A percentile compares a stretch with the other conserved stretches of the same genome.
These are phyloP conservation scores for Trichomonas vaginalis DNA, from an alignment of 208 protist genomes.

Conservation along the genomic window DNA sequence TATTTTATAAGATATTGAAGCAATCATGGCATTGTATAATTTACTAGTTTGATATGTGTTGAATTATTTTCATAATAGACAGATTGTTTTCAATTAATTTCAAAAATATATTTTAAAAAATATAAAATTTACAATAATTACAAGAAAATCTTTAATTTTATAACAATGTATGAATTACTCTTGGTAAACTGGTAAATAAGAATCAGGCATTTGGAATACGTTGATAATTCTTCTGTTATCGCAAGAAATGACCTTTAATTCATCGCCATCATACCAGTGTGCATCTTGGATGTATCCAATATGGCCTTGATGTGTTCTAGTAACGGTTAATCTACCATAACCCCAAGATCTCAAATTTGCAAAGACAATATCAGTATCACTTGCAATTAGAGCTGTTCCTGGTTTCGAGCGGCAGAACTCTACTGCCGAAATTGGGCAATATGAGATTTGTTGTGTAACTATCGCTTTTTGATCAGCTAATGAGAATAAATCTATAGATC, in stretches of 20 bases:
- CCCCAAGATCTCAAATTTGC: neutral
- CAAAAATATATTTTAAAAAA: too few species aligned
- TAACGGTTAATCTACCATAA: neutral
- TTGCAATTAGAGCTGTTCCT: neutral
- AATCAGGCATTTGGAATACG: neutral
- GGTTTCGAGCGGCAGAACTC: neutral
- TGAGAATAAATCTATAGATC: neutral
- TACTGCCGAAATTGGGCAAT: neutral
- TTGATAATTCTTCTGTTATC: neutral
- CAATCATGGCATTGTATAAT: too few species aligned
- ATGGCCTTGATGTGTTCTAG: neutral
- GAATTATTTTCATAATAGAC: too few species aligned
- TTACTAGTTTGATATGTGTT: too few species aligned
- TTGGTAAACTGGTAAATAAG: neutral
- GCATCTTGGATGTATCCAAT: neutral
- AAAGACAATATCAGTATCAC: neutral
- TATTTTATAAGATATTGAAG: too few species aligned
- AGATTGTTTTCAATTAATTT: too few species aligned
- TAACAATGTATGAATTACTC: neutral
- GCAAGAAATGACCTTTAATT: neutral
- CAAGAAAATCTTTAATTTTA: too few species aligned
- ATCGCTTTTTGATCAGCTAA: neutral
- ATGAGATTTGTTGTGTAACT: neutral
- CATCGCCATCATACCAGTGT: neutral
- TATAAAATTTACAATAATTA: too few species aligned